Conservation (phyloP, 495 filamentous ascomycete genomes). For the Podospora conica region DNA sequence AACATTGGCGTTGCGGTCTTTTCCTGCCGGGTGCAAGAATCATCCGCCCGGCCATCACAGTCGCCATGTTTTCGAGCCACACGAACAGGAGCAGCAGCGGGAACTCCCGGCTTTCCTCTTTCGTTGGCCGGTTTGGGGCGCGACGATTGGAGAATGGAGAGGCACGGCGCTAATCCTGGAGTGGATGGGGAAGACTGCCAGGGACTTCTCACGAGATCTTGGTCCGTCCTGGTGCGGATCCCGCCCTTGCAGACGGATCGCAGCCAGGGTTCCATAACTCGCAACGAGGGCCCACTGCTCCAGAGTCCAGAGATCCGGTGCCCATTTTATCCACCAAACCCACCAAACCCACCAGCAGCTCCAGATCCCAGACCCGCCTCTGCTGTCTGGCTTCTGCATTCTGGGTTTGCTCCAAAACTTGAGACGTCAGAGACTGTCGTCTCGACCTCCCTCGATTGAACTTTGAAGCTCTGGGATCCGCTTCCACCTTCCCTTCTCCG, state of each 20-base stretch:
- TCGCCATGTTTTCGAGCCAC: neutral
- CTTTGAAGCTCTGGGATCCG: neutral
- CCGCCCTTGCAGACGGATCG: neutral
- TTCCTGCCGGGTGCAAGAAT: neutral
- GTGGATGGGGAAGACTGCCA: neutral
- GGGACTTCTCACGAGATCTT: neutral
- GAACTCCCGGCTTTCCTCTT: neutral
- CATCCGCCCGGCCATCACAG: neutral
- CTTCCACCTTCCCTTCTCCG: neutral
- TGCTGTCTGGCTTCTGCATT: neutral
- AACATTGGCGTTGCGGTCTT: neutral
- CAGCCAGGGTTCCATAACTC: too few species aligned
- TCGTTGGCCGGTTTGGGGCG: neutral
- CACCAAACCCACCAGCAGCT: too few species aligned
- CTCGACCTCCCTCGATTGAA: too few species aligned
- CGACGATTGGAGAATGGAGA: neutral
- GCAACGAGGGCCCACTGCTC: neutral
- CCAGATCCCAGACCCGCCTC: neutral
- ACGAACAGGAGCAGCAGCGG: neutral
- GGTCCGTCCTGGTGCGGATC: neutral
- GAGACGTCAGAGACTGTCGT: neutral
- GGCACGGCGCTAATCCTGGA: neutral
- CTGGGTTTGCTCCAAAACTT: neutral
- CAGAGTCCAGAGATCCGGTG: neutral
- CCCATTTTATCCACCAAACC: neutral